Percentiles rank a stretch among this genome's conserved stretches.
phyloP scores from a whole-genome alignment of 352 stramenopile genomes.

The Globisporangium splendens region DNA sequence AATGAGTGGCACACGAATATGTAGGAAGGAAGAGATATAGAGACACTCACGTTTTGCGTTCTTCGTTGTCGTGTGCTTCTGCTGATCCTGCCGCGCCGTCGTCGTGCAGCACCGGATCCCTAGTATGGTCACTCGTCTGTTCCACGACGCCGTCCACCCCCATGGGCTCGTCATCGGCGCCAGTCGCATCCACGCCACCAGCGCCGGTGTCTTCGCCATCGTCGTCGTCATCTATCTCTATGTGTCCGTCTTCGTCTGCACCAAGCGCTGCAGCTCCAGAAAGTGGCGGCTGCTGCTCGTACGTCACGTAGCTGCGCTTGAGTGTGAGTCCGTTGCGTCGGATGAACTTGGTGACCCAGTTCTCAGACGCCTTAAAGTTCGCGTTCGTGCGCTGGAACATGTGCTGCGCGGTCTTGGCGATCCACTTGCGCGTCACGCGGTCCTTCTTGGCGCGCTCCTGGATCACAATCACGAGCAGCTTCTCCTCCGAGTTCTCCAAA shows the following conservation, averaged over 20 bases:
- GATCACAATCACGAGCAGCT: conserved; percentile 70
- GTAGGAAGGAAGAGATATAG: not conserved
- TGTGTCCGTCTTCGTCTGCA: conserved; percentile 3
- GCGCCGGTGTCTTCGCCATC: not conserved
- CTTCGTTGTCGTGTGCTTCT: conserved; percentile 1
- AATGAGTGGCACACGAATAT: not conserved
- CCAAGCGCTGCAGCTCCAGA: conserved; percentile 3
- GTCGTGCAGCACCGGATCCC: not conserved
- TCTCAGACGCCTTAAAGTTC: conserved; percentile 75
- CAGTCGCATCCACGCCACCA: conserved; percentile 2
- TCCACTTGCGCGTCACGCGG: conserved; percentile 78
- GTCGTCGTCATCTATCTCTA: conserved; percentile 13
- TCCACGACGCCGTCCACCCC: conserved; percentile 1
- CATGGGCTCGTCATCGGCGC: not conserved
- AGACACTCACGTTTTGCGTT: conserved; percentile 13
- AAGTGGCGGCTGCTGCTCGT: conserved; percentile 34
- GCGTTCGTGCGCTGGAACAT: conserved; percentile 77
- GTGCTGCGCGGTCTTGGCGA: conserved; percentile 78
- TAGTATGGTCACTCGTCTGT: not conserved
- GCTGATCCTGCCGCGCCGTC: not conserved
- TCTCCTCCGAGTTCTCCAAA: conserved; percentile 65
- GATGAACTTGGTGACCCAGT: conserved; percentile 86
- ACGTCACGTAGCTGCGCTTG: conserved; percentile 76
- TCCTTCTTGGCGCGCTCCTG: conserved; percentile 77
- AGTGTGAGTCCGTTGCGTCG: conserved; percentile 70